These are phyloP conservation scores for Bertia moriformis DNA, from an alignment of 2,329 filamentous ascomycete genomes.

Conservation along the genomic window DNA sequence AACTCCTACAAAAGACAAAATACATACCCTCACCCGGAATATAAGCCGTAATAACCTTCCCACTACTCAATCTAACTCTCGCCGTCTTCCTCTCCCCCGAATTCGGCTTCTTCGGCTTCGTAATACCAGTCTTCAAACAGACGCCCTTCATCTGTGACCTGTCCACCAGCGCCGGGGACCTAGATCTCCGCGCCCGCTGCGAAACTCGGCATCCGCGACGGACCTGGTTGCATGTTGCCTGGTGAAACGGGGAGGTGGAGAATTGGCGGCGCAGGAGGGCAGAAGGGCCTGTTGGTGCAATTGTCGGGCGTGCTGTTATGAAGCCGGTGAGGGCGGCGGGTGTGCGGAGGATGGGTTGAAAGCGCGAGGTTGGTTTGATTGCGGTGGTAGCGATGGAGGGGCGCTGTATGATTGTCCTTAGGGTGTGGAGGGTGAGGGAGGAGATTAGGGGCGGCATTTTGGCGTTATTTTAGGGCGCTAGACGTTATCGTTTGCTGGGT, in stretches of 20 bases:
- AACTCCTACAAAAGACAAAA: background rate
- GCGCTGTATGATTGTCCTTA: background rate
- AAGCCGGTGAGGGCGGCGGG: background rate
- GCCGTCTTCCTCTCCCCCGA: conserved; percentile 94
- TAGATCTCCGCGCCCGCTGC: conserved; percentile 70
- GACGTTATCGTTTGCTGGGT: background rate
- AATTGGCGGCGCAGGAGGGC: conserved; percentile 30
- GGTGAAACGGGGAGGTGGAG: conserved; percentile 37
- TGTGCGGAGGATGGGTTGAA: conserved; percentile 1
- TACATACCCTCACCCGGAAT: conserved; percentile 63
- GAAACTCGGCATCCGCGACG: conserved; percentile 62
- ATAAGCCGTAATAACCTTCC: conserved; percentile 78
- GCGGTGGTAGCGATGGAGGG: background rate
- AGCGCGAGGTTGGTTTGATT: background rate
- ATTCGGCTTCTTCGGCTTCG: conserved; percentile 96
- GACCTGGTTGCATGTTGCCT: conserved; percentile 61
- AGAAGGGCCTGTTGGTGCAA: background rate
- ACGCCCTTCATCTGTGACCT: conserved; percentile 86
- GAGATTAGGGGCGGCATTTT: background rate
- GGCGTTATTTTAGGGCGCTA: background rate
- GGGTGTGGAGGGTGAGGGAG: background rate
- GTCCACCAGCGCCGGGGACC: conserved; percentile 68
- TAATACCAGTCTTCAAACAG: conserved; percentile 83
- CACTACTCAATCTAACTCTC: conserved; percentile 74
- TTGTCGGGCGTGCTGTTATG: background rate